Evolutionary conservation across 2,329 filamentous ascomycete species (phyloP), one percentile per base, ranked within the genome.

Genomic region (Pestalotiopsis sp.): DNA sequence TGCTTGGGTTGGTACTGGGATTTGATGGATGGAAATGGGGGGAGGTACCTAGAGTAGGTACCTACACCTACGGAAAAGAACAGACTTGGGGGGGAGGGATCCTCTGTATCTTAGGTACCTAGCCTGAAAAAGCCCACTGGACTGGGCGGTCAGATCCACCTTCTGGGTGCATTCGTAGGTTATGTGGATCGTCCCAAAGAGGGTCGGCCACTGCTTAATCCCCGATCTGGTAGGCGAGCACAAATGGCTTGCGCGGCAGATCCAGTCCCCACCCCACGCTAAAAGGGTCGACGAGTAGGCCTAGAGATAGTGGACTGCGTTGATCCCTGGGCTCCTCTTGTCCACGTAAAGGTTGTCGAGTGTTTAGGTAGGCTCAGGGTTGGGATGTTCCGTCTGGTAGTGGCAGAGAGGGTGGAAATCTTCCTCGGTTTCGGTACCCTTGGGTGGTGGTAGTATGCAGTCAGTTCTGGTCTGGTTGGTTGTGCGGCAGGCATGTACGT

Each of bases 151-250:
- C 72, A 71, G 72, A 68, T 72, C 73, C 73, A 74, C 74, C 71
- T 36, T 36, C 57, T 63, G 59, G 64, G 45, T 52, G 70, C 66
- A 69, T 75, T 59, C 64, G 52, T 65, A 77, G 68, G 65, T 60
- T 38, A 41, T 62, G 73, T 74, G 70, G 72, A 69, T 77, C 76
- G 76, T 76, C 64, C 72, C 74, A 71, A 60, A 61, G 38, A 71
- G 64, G 61, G 67, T 67, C 69, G 68, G 70, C 69, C 67, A 73
- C 68, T 73, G 71, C 69, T 59, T 68, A 65, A 67, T 57, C 60
- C 52, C 68, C 41, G 64, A 66, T 65, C 25, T 49, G 52, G 45
- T 69, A 60, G 41, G 49, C 36, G 57, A 63, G 38, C 45, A 65
- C 52, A 67, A 64, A 36, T 67, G 67, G 68, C 64, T 69, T 67